Conservation (phyloP, 164 flowering plant species). For the Aristolochia californica region DNA sequence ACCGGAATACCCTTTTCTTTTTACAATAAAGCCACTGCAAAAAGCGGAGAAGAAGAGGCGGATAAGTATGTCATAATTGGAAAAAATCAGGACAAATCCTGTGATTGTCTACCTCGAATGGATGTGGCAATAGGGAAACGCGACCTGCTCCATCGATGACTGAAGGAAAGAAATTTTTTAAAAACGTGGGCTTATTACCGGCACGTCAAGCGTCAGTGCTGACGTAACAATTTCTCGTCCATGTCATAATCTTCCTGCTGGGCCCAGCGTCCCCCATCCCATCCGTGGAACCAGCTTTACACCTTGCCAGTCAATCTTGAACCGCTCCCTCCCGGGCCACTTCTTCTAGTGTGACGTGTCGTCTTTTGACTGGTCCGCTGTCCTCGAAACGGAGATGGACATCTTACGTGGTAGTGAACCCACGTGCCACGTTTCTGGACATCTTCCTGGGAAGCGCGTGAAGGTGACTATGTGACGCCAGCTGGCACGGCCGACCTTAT, state of each 20-base stretch:
- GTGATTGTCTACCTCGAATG: too few species aligned
- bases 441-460: constrained; percentile 1
- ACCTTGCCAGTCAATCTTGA: constrained; percentile 3
- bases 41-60: too few species aligned
- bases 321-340: neutral
- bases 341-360: neutral
- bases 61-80: too few species aligned
- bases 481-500: constrained; percentile 57
- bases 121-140: neutral
- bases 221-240: neutral
- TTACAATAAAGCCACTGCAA: too few species aligned
- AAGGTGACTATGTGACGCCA: constrained; percentile 18
- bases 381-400: neutral
- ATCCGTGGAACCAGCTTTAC: constrained; percentile 3
- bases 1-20: too few species aligned
- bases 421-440: neutral
- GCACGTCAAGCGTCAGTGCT: neutral
- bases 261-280: neutral
- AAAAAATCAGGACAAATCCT: too few species aligned
- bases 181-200: constrained; percentile 3
- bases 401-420: neutral
- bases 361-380: neutral
- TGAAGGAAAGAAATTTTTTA: too few species aligned
- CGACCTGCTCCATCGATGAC: neutral
- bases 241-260: neutral